Percentiles rank a stretch among this genome's conserved stretches.
Conservation (phyloP, 163 green algal species). For the Chloromonas sp. region DNA sequence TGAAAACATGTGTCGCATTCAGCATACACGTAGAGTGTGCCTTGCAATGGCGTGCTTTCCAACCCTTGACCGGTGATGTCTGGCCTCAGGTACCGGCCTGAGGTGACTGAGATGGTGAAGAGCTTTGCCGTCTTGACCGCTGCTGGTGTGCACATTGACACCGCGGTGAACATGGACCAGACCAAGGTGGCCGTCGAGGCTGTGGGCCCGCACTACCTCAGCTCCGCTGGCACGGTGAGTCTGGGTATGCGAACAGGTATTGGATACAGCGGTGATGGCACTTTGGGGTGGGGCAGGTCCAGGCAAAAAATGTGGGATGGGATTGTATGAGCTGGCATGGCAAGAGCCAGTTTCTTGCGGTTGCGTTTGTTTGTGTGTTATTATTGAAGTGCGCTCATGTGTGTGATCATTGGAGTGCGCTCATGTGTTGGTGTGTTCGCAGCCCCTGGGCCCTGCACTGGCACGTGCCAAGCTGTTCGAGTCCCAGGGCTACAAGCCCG, state of each 20-base stretch:
- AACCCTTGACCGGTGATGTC: not conserved
- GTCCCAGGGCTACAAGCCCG: conserved; percentile 41
- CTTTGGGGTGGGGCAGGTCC: too few relatives aligned
- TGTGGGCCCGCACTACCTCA: conserved; percentile 22
- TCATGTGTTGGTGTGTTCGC: not conserved
- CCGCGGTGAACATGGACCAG: conserved; percentile 30
- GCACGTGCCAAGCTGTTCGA: conserved; percentile 29
- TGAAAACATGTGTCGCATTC: too few relatives aligned
- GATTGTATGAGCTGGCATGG: too few relatives aligned
- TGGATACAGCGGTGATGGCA: too few relatives aligned
- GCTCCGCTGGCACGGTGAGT: conserved; percentile 12
- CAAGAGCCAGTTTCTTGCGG: too few relatives aligned
- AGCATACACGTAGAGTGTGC: too few relatives aligned
- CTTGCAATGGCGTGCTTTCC: too few relatives aligned
- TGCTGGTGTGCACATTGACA: conserved; percentile 38
- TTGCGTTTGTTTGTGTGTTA: too few relatives aligned
- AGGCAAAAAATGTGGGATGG: too few relatives aligned
- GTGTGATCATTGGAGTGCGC: too few relatives aligned
- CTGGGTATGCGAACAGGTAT: too few relatives aligned
- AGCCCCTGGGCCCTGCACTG: conserved; percentile 35
- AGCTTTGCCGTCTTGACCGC: conserved; percentile 19
- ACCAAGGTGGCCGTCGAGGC: conserved; percentile 40
- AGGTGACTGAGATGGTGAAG: conserved; percentile 32
- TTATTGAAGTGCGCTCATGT: too few relatives aligned
- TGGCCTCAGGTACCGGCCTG: conserved; percentile 43